Evolutionary conservation across 1,284 basidiomycete species (phyloP), one percentile per base, ranked within the genome.

Genomic region (Leucoagaricus sp.): DNA sequence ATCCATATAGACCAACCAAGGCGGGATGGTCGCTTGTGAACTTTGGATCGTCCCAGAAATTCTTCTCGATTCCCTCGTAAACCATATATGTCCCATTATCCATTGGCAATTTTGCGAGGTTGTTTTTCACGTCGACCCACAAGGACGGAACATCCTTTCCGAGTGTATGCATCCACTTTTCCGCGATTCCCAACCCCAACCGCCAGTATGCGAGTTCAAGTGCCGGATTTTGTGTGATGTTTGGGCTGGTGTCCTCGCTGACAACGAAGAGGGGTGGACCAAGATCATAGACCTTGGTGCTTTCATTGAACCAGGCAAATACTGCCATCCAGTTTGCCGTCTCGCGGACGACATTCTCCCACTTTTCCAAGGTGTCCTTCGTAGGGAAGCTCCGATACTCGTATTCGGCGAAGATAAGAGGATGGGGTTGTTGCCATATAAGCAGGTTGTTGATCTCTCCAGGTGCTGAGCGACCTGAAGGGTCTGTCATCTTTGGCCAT

Each of bases 401-500:
- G 71, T 84, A 83, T 60, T 78, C 70, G 0, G 84, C 83, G 63
- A 86, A 84, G 3, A 84, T 68, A 38, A 85, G 69, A 1, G 83
- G 82, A 63, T 85, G 83, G 0, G 78, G 76, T 63, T 85, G 83
- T 62, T 85, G 78, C 83, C 83, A 85, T 59, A 85, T 81, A 31
- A 85, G 73, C 7, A 85, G 74, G 61, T 84, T 81, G 71, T 85
- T 86, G 61, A 85, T 85, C 61, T 84, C 72, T 1, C 83, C 83
- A 0, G 82, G 83, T 0, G 82, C 72, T 5, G 80, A 82, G 15
- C 83, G 77, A 1, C 84, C 83, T 0, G 77, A 72, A 0, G 83
- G 83, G 60, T 85, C 83, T 5, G 81, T 83, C 83, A 84, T 85
- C 65, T 86, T 85, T 2, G 80, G 77, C 83, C 83, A 85, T 19